phyloP scores from a whole-genome alignment of 495 filamentous ascomycete species.

The Aspergillus incahuasiensis region DNA sequence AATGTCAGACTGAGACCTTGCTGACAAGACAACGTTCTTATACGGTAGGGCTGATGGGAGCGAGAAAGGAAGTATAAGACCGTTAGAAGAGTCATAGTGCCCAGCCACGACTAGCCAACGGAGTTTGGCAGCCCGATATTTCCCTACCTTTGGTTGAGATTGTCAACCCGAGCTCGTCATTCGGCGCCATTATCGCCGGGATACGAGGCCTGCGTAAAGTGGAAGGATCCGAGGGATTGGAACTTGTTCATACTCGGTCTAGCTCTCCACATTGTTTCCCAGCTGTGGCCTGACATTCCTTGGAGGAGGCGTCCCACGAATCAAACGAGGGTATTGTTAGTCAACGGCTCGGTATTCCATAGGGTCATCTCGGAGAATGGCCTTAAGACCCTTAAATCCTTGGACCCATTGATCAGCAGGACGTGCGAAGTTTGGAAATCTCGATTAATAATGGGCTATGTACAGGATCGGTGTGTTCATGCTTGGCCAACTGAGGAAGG shows the following conservation, averaged over 20 bases:
- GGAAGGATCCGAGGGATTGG: not conserved
- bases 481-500: not conserved
- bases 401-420: not conserved
- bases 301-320: not conserved
- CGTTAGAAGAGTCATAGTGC: not conserved
- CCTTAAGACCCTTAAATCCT: not conserved
- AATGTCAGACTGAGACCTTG: not conserved
- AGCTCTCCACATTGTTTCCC: not conserved
- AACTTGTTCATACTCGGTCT: not conserved
- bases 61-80: no score
- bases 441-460: not conserved
- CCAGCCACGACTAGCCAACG: not conserved
- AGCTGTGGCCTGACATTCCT: not conserved
- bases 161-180: not conserved
- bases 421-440: not conserved
- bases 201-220: not conserved
- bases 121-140: not conserved
- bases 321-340: not conserved
- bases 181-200: not conserved
- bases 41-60: no score
- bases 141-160: not conserved
- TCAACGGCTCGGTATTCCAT: not conserved
- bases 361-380: not conserved
- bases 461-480: not conserved
- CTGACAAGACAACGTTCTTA: no score